Percentiles rank a stretch among this genome's conserved stretches.
Conservation (phyloP, 257 asterid genomes). For the Lavandula angustifolia region DNA sequence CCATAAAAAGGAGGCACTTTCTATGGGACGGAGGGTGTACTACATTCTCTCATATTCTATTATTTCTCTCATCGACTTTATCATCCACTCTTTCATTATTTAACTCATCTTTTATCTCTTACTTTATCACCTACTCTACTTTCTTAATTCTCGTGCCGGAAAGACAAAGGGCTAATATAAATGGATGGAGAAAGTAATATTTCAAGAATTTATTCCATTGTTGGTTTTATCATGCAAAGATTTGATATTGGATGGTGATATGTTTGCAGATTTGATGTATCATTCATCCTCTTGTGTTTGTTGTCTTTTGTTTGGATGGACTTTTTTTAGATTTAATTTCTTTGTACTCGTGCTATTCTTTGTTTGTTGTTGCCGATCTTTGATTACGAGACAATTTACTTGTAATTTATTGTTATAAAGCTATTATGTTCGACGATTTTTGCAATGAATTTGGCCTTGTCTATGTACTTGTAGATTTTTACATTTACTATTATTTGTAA, state of each 20-base stretch:
- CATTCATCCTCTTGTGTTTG: neutral
- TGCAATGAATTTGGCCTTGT: neutral
- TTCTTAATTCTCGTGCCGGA: no score
- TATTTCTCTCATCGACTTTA: no score
- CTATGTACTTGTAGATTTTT: neutral
- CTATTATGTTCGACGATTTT: neutral
- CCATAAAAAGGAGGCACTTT: no score
- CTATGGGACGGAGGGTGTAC: no score
- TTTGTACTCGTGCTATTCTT: neutral
- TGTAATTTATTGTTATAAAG: no score
- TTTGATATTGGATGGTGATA: slow-evolving; percentile 9
- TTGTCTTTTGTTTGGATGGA: neutral
- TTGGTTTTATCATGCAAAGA: neutral
- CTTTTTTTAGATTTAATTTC: slow-evolving; percentile 21
- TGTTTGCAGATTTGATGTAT: slow-evolving; percentile 23
- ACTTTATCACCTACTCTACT: no score
- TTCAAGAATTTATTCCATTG: slow-evolving; percentile 1
- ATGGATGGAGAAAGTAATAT: no score
- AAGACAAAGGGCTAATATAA: no score
- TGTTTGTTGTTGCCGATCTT: neutral
- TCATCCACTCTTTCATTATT: no score
- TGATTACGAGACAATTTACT: neutral
- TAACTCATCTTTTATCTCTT: no score
- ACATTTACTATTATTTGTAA: no score
- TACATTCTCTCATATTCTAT: no score